A percentile compares a stretch with the other conserved stretches of the same genome.
These are phyloP conservation scores for Acarospora socialis DNA, from an alignment of 2,329 filamentous ascomycete species.

Conservation along the genomic window DNA sequence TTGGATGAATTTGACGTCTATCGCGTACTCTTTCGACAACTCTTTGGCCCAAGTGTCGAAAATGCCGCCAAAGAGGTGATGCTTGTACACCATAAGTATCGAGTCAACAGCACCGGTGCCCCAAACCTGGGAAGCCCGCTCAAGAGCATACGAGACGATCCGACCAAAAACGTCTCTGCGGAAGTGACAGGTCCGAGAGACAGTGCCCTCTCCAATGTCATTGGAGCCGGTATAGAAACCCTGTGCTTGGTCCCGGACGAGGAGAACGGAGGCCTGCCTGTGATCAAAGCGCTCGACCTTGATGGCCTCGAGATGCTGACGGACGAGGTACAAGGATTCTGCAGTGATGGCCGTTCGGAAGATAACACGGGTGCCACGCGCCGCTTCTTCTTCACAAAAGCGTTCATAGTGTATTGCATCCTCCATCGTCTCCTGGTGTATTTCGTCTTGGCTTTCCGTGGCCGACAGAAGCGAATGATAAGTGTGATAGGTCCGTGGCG, in stretches of 20 bases:
- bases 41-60: conserved; percentile 5
- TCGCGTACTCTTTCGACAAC: conserved; percentile 1
- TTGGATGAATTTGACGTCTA: conserved; percentile 1
- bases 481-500: conserved; percentile 5
- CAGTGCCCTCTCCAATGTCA: background rate
- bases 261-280: background rate
- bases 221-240: conserved; percentile 5
- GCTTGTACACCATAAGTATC: conserved; percentile 4
- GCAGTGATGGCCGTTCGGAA: conserved; percentile 5
- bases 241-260: conserved; percentile 5
- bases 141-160: conserved; percentile 2
- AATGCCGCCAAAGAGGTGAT: conserved; percentile 4
- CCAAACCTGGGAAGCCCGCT: conserved; percentile 1
- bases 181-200: background rate
- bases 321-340: conserved; percentile 3
- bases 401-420: conserved; percentile 5
- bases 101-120: conserved; percentile 2
- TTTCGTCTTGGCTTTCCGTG: background rate
- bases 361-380: conserved; percentile 1
- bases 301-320: conserved; percentile 2
- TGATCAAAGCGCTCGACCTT: conserved; percentile 3
- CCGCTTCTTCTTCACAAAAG: conserved; percentile 4
- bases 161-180: conserved; percentile 2
- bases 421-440: conserved; percentile 2
- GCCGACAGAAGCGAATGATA: conserved; percentile 2